Conservation (phyloP, 306 rosid species). For the Lithocarpus polystachyus region DNA sequence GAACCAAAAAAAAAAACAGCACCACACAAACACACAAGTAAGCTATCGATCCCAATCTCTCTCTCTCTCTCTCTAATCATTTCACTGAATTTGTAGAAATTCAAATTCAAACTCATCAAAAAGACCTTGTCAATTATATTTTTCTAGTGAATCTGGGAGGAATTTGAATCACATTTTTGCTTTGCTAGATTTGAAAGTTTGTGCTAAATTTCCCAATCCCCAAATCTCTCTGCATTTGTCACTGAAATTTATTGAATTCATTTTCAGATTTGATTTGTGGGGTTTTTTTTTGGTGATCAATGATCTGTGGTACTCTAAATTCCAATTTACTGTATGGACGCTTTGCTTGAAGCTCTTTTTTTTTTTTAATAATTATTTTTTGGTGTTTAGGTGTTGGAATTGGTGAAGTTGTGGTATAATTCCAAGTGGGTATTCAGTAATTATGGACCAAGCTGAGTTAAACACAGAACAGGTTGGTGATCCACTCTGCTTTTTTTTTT, state of each 20-base stretch:
- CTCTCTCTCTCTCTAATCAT: too few species aligned
- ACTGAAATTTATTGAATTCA: background rate
- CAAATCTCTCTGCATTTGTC: background rate
- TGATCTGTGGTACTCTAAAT: background rate
- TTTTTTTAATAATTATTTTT: conserved; percentile 1
- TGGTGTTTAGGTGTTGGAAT: conserved; percentile 16
- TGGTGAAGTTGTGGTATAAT: conserved; percentile 19
- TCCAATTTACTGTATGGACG: background rate
- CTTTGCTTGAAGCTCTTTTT: background rate
- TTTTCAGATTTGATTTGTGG: background rate
- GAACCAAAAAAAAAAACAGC: background rate
- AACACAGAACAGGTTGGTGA: conserved; percentile 75
- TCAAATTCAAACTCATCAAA: background rate
- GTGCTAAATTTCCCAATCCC: background rate
- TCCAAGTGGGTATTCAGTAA: conserved; percentile 17
- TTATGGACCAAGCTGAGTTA: conserved; percentile 79
- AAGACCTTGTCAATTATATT: background rate
- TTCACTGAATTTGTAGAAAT: background rate
- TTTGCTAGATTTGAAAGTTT: background rate
- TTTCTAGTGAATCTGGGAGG: background rate
- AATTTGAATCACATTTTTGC: background rate
- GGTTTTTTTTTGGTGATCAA: too few species aligned
- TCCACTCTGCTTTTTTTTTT: conserved; percentile 8
- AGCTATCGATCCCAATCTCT: background rate
- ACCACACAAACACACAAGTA: background rate